Base-by-base conservation (phyloP, 2,329 filamentous ascomycete species). In the Fusarium dimerum region DNA sequence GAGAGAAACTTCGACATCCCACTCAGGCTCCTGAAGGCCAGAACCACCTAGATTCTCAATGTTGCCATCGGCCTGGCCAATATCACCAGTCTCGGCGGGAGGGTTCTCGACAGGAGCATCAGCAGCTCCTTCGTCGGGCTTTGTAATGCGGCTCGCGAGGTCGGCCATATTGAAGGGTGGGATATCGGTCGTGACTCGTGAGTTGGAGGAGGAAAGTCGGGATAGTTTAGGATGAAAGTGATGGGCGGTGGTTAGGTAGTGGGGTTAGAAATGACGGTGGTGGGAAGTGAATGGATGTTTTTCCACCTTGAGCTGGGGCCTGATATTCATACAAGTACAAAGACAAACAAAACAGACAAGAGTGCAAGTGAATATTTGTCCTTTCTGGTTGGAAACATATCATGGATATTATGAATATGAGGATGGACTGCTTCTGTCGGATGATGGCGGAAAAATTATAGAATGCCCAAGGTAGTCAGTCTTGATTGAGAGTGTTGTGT, bases 1-100 rank as follows among this genome's bases (percentile, higher is more conserved):
- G 53, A 97, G 83, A 73, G 93, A 94, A 64, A 99, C 90, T 67
- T 96, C 88, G 61, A 99, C 93, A 61, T 94, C 88, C 73, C 89
- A 95, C 52, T 89, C 86, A 5, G 86, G 85, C 71, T 97, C 90
- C 43, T 82, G 72, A 29, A 86, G 76, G 44, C 76, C 78, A 39
- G 83, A 83, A 49, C 80, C 83, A 39, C 72, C 71, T 17, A 71
- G 62, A 26, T 61, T 55, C 43, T 71, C 70, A 38, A 67, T 64
- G 43, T 70, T 64, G 44, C 71, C 73, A 45, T 78, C 72, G 18
- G 66, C 55, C 62, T 76, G 71, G n/a, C 65, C 66, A 30, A 70
- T 67, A 29, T 64, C 52, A 5, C 51, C 57, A 11, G 55, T 40
- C 39, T 61, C 68, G 38, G 59, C 53, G 32, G 60, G 50, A 13